phyloP scores from a whole-genome alignment of 495 filamentous ascomycete species.

The Neurospora sp. region DNA sequence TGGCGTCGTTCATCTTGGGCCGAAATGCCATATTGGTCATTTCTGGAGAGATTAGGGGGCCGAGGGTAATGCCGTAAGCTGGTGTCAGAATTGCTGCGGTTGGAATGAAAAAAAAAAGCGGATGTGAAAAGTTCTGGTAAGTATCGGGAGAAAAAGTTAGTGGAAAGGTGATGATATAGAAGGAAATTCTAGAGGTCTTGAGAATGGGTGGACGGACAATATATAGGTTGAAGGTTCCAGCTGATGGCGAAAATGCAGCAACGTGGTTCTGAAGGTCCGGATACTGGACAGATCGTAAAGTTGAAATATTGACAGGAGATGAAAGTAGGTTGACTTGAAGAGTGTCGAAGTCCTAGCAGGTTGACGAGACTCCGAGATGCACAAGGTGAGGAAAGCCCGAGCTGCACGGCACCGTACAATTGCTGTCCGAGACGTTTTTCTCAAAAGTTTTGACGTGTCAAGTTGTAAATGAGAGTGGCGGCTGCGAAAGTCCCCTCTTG shows the following conservation, averaged over 20 bases:
- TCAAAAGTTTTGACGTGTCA: neutral
- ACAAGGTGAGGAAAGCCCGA: neutral
- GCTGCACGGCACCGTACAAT: neutral
- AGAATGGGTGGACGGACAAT: neutral
- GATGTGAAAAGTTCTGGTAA: neutral
- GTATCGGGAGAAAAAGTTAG: neutral
- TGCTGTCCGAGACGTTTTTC: neutral
- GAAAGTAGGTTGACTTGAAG: neutral
- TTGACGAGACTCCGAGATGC: neutral
- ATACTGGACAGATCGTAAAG: neutral
- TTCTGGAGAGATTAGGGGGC: neutral
- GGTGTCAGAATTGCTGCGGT: neutral
- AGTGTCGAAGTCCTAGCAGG: neutral
- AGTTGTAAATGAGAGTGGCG: neutral
- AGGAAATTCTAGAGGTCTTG: neutral
- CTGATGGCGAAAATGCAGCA: neutral
- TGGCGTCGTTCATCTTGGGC: slow-evolving; percentile 5
- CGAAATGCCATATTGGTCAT: neutral
- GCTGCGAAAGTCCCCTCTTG: neutral
- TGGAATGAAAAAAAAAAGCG: neutral
- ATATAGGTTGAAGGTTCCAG: neutral
- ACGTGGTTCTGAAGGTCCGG: neutral
- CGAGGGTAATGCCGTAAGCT: neutral
- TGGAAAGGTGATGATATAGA: neutral
- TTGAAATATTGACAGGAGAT: neutral